These are phyloP conservation scores for Annulohypoxylon moriforme DNA, from an alignment of 495 filamentous ascomycete species.

Conservation along the genomic window DNA sequence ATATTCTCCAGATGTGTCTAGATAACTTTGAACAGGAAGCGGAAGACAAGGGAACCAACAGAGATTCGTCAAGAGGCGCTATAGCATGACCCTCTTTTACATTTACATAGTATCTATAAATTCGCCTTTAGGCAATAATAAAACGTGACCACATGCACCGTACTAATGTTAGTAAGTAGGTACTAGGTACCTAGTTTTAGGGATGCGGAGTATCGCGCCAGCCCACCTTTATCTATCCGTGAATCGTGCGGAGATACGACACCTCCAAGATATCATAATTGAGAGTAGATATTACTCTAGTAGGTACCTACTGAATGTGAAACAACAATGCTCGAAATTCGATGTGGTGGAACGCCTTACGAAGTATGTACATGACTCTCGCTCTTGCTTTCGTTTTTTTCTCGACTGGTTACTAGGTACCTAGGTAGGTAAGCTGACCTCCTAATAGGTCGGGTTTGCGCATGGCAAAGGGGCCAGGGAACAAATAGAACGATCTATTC, in stretches of 20 bases:
- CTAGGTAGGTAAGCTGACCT: neutral
- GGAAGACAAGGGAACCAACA: neutral
- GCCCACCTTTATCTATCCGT: neutral
- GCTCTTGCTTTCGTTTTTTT: neutral
- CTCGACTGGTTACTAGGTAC: neutral
- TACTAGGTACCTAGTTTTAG: neutral
- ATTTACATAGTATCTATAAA: too few relatives aligned
- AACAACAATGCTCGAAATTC: slow-evolving; percentile 50
- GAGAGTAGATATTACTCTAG: neutral
- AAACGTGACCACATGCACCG: neutral
- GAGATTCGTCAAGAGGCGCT: neutral
- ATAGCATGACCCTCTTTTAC: neutral
- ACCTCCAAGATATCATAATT: neutral
- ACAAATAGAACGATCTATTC: slow-evolving; percentile 40
- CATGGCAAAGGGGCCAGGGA: slow-evolving; percentile 44
- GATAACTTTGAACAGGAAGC: neutral
- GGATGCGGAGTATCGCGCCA: neutral
- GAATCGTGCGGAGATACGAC: slow-evolving; percentile 8
- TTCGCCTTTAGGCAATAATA: neutral
- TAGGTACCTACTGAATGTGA: neutral
- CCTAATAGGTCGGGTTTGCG: slow-evolving; percentile 40
- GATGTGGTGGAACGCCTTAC: slow-evolving; percentile 47
- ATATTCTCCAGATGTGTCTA: too few relatives aligned
- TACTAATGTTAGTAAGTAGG: neutral
- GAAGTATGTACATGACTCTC: too few relatives aligned